These are phyloP conservation scores for Solanum tacnaense DNA, from an alignment of 257 asterid genomes.

Conservation along the genomic window DNA sequence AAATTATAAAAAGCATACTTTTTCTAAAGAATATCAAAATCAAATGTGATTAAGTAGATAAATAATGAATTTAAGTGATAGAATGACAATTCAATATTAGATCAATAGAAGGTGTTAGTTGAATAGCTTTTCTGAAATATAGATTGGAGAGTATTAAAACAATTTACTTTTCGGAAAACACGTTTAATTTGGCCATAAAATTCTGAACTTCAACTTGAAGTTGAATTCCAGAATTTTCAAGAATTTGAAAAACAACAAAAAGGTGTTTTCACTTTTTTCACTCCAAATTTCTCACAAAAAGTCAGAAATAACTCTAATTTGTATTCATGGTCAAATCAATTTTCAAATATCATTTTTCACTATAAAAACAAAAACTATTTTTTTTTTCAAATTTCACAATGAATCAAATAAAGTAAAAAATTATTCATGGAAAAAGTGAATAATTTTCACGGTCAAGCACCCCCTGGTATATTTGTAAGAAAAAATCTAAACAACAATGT, in stretches of 20 bases:
- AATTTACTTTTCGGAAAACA: neutral
- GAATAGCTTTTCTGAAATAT: neutral
- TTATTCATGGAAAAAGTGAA: neutral
- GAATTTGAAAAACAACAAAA: no score
- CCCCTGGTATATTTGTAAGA: no score
- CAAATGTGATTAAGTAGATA: no score
- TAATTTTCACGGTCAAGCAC: no score
- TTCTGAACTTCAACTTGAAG: neutral
- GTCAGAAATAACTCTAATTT: no score
- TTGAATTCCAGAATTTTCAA: no score
- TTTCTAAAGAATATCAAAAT: neutral
- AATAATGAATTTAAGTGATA: no score
- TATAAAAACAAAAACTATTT: neutral
- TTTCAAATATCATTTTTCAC: neutral
- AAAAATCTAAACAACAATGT: neutral
- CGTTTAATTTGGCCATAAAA: neutral
- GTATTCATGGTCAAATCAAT: neutral
- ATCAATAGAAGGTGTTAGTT: neutral
- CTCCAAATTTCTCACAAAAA: neutral
- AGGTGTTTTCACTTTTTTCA: no score
- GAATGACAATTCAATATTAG: no score
- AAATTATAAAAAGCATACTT: neutral
- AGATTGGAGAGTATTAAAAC: neutral
- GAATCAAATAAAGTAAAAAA: neutral
- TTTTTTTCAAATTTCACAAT: no score